Percentiles rank a stretch among this genome's conserved stretches.
phyloP scores from a whole-genome alignment of 2,329 filamentous ascomycete genomes.

The Tolypocladium tundrense region DNA sequence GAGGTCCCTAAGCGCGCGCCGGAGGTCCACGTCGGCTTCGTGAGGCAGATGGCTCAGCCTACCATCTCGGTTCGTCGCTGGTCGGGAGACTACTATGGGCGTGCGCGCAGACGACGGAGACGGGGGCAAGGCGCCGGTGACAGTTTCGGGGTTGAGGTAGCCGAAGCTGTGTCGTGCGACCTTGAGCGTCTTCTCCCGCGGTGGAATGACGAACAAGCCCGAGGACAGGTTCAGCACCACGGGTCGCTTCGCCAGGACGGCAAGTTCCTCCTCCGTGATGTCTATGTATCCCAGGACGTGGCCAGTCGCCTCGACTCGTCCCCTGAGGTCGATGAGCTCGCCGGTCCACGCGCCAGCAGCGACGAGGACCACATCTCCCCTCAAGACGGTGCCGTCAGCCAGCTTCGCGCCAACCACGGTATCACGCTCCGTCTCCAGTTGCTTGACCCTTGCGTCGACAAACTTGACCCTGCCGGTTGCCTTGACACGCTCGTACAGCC shows the following conservation, averaged over 20 bases:
- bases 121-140: conserved; percentile 21
- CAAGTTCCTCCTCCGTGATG: conserved; percentile 62
- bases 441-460: conserved; percentile 36
- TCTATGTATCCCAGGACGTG: conserved; percentile 72
- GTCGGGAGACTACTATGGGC: conserved; percentile 24
- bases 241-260: conserved; percentile 52
- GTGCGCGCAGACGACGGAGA: conserved; percentile 14
- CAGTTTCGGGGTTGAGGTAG: conserved; percentile 44
- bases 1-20: conserved; percentile 48
- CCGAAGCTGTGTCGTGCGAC: conserved; percentile 60
- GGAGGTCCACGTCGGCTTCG: conserved; percentile 53
- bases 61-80: conserved; percentile 25
- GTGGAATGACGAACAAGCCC: conserved; percentile 68
- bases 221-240: conserved; percentile 62
- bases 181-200: conserved; percentile 52
- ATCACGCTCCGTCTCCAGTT: conserved; percentile 28
- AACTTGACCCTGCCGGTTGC: conserved; percentile 46
- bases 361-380: conserved; percentile 64
- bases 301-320: conserved; percentile 69
- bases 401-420: conserved; percentile 43
- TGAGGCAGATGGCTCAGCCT: conserved; percentile 38
- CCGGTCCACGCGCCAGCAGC: conserved; percentile 85
- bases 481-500: conserved; percentile 45
- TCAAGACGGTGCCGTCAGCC: conserved; percentile 23
- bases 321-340: conserved; percentile 64